These are phyloP conservation scores for Rhazya stricta DNA, from an alignment of 257 asterid genomes.

Conservation along the genomic window DNA sequence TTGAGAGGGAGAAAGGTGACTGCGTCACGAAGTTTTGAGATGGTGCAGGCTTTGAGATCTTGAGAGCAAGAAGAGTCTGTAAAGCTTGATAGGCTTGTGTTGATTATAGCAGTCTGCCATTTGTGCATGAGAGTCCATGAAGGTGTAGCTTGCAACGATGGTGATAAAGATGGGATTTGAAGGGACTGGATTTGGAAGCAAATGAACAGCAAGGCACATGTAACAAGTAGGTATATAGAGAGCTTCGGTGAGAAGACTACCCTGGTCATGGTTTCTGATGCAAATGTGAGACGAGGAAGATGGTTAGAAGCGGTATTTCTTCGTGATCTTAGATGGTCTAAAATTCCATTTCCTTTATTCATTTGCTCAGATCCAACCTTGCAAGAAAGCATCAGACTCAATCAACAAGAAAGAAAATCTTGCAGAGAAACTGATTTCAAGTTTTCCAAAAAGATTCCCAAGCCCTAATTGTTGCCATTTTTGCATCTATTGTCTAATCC, in stretches of 20 bases:
- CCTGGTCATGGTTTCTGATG: background rate
- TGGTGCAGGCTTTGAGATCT: constrained; percentile 27
- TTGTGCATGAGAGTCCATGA: constrained; percentile 34
- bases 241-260: constrained; percentile 28
- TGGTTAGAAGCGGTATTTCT: too few relatives aligned
- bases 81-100: constrained; percentile 15
- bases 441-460: background rate
- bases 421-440: background rate
- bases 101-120: constrained; percentile 31
- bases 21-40: constrained; percentile 34
- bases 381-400: background rate
- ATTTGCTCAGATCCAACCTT: background rate
- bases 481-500: too few relatives aligned
- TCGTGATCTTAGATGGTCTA: background rate
- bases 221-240: constrained; percentile 32
- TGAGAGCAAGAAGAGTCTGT: background rate
- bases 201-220: constrained; percentile 32
- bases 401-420: background rate
- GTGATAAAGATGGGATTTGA: constrained; percentile 22
- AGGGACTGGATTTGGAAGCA: constrained; percentile 51
- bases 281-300: background rate
- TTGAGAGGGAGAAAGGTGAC: constrained; percentile 68
- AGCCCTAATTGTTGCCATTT: too few relatives aligned
- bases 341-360: background rate
- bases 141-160: constrained; percentile 12